phyloP scores from a whole-genome alignment of 2,329 filamentous ascomycete genomes.

The Thermoascus crustaceus region DNA sequence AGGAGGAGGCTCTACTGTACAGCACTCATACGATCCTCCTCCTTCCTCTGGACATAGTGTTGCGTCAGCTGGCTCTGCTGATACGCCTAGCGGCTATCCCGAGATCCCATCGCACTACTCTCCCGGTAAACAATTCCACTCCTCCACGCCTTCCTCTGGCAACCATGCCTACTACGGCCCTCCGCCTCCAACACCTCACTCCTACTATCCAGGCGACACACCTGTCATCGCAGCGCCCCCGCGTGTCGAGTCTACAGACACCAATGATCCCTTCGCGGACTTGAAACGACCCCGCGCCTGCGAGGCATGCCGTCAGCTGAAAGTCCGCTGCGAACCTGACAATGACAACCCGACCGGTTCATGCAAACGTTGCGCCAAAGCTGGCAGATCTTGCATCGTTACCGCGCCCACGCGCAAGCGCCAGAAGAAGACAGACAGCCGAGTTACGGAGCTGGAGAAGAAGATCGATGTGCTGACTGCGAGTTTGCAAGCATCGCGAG shows the following conservation, averaged over 20 bases:
- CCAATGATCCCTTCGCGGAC: constrained; percentile 34
- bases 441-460: constrained; percentile 83
- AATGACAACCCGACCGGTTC: constrained; percentile 53
- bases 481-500: constrained; percentile 55
- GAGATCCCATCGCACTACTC: constrained; percentile 20
- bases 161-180: constrained; percentile 7
- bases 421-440: constrained; percentile 84
- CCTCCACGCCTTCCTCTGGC: constrained; percentile 10
- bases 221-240: constrained; percentile 3
- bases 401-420: constrained; percentile 69
- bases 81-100: constrained; percentile 14
- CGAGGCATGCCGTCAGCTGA: constrained; percentile 66
- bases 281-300: constrained; percentile 63
- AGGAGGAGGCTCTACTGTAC: too few species aligned
- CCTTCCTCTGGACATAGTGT: constrained; percentile 6
- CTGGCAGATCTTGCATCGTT: constrained; percentile 66
- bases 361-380: constrained; percentile 71
- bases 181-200: constrained; percentile 5
- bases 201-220: constrained; percentile 6
- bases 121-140: constrained; percentile 7
- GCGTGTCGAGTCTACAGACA: constrained; percentile 8
- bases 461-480: constrained; percentile 86
- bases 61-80: constrained; percentile 7
- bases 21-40: constrained; percentile 1
- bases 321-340: constrained; percentile 79